These are phyloP conservation scores for Mucor racemosus DNA, from an alignment of 371 early-diverging fungal genomes.

Conservation along the genomic window DNA sequence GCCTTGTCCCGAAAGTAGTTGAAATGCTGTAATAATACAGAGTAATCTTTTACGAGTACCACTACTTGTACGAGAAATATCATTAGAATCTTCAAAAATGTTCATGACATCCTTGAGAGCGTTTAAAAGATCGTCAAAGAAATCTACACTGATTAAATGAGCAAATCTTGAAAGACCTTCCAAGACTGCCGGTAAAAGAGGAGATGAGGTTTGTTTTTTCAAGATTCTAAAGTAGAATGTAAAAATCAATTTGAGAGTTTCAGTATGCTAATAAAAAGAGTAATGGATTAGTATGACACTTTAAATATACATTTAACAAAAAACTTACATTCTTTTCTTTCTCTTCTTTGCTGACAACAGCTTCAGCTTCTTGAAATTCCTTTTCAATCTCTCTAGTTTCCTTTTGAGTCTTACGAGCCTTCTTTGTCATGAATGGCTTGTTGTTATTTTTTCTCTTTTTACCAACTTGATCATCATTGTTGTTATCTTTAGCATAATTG, in stretches of 20 bases:
- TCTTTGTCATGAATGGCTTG: conserved; percentile 76
- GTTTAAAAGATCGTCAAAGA: conserved; percentile 87
- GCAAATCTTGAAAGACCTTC: conserved; percentile 92
- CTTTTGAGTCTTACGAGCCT: conserved; percentile 74
- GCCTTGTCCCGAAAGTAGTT: conserved; percentile 86
- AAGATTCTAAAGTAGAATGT: conserved; percentile 92
- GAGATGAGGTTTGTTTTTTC: conserved; percentile 79
- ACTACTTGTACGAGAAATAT: conserved; percentile 41
- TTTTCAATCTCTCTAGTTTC: conserved; percentile 76
- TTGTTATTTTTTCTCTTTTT: conserved; percentile 55
- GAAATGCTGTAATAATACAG: conserved; percentile 87
- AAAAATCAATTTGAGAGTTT: conserved; percentile 91
- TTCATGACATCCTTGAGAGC: conserved; percentile 82
- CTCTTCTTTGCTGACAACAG: conserved; percentile 75
- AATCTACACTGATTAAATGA: conserved; percentile 93
- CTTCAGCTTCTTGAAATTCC: conserved; percentile 87
- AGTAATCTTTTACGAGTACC: conserved; percentile 74
- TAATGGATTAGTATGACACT: not conserved
- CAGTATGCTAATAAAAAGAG: conserved; percentile 70
- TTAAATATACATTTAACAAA: not conserved
- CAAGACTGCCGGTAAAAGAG: conserved; percentile 82
- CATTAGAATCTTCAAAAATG: conserved; percentile 38
- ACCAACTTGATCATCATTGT: conserved; percentile 50
- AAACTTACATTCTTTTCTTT: conserved; percentile 65
- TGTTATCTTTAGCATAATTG: conserved; percentile 38